Conservation (phyloP, 2,329 filamentous ascomycete genomes). For the Paecilomyces sp. region DNA sequence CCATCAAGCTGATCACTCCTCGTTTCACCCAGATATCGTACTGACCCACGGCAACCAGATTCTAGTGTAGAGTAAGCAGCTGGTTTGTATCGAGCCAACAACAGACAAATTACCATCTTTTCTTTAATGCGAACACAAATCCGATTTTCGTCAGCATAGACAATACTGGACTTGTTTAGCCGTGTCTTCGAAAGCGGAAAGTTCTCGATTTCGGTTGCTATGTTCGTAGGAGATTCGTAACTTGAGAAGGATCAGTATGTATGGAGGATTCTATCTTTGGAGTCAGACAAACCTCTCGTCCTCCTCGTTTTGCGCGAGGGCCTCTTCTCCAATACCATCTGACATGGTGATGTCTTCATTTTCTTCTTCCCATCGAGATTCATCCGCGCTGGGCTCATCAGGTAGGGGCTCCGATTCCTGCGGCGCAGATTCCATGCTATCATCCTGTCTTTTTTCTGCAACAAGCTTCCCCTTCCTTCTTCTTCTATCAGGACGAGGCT, state of each 20-base stretch:
- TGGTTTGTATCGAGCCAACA: background rate
- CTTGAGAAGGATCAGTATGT: conserved; percentile 14
- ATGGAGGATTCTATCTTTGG: background rate
- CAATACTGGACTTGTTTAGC: conserved; percentile 28
- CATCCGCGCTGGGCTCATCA: conserved; percentile 11
- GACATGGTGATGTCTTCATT: conserved; percentile 1
- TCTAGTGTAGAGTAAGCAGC: conserved; percentile 23
- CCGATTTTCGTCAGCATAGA: conserved; percentile 29
- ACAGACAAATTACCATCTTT: conserved; percentile 23
- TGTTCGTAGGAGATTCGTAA: conserved; percentile 24
- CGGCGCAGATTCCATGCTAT: conserved; percentile 7
- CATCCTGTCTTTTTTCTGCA: conserved; percentile 12
- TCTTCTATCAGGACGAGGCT: background rate
- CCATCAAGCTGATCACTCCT: conserved; percentile 51
- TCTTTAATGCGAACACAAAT: conserved; percentile 34
- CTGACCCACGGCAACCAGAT: conserved; percentile 41
- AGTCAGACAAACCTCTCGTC: conserved; percentile 16
- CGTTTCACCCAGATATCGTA: conserved; percentile 52
- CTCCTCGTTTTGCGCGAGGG: conserved; percentile 15
- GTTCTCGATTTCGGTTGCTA: conserved; percentile 24
- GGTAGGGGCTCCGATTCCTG: background rate
- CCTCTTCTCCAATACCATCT: conserved; percentile 11
- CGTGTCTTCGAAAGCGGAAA: conserved; percentile 33
- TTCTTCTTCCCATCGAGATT: conserved; percentile 5
- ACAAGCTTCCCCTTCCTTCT: conserved; percentile 10